Percentiles rank a stretch among this genome's conserved stretches.
phyloP scores from a whole-genome alignment of 805 yeast species.

The Yarrowia deformans region DNA sequence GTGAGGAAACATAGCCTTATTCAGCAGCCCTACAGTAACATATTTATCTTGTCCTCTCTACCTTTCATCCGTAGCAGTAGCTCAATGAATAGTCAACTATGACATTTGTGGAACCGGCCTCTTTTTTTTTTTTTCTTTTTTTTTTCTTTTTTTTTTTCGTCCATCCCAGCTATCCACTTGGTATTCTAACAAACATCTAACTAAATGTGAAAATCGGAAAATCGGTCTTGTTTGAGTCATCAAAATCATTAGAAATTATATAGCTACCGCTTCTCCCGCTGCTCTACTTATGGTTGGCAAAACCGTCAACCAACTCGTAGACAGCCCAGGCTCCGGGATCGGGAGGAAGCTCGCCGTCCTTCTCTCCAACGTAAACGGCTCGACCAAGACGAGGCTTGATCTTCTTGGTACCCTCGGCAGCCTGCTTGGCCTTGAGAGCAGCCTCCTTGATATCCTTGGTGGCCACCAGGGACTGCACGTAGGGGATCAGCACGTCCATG shows the following conservation, averaged over 20 bases:
- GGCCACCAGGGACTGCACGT: slow-evolving; percentile 65
- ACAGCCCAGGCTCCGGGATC: slow-evolving; percentile 62
- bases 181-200: too few species aligned
- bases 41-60: too few species aligned
- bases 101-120: too few species aligned
- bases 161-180: too few species aligned
- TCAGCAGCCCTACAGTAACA: too few species aligned
- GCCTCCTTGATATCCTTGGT: slow-evolving; percentile 66
- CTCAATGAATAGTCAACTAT: too few species aligned
- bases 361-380: slow-evolving; percentile 81
- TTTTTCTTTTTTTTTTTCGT: too few species aligned
- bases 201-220: too few species aligned
- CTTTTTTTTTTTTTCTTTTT: too few species aligned
- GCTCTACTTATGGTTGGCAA: slow-evolving; percentile 40
- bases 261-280: not conserved
- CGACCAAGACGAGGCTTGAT: slow-evolving; percentile 89
- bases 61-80: too few species aligned
- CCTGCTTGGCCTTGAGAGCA: slow-evolving; percentile 68
- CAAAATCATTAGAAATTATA: slow-evolving; percentile 9
- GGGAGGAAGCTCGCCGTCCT: slow-evolving; percentile 38
- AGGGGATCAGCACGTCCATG: slow-evolving; percentile 88
- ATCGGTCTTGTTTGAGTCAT: too few species aligned
- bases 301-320: slow-evolving; percentile 62
- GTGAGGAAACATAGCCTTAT: too few species aligned
- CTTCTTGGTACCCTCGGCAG: slow-evolving; percentile 77